phyloP scores from a whole-genome alignment of 768 basidiomycete species.

The Boletus tomentosulus region DNA sequence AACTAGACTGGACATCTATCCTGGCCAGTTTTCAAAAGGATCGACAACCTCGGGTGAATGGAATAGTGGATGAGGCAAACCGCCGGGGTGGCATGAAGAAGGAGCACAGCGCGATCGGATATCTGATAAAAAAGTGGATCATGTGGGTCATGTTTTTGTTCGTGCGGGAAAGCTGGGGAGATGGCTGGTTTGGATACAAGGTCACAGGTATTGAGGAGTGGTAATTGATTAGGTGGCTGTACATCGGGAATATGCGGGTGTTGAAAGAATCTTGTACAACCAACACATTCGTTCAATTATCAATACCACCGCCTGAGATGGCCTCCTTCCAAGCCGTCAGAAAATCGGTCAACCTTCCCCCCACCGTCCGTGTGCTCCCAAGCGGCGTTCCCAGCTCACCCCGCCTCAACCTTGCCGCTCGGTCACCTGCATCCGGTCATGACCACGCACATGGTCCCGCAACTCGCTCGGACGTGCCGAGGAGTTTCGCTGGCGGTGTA shows the following conservation, averaged over 20 bases:
- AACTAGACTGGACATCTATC: constrained; percentile 11
- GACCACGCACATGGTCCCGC: constrained; percentile 52
- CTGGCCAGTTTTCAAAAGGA: constrained; percentile 23
- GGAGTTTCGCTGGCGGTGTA: constrained; percentile 58
- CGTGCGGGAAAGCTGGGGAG: constrained; percentile 25
- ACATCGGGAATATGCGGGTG: constrained; percentile 38
- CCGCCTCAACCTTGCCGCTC: constrained; percentile 67
- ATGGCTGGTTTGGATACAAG: constrained; percentile 28
- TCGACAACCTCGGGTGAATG: constrained; percentile 23
- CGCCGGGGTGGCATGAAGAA: constrained; percentile 23
- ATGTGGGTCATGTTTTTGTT: constrained; percentile 23
- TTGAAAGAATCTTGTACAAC: constrained; percentile 1
- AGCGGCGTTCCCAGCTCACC: constrained; percentile 78
- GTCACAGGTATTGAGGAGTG: constrained; percentile 27
- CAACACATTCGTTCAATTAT: neutral
- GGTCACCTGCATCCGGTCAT: constrained; percentile 56
- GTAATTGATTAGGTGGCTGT: constrained; percentile 21
- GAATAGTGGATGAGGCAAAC: constrained; percentile 27
- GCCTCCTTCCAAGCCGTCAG: constrained; percentile 69
- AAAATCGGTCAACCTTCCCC: constrained; percentile 78
- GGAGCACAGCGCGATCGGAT: constrained; percentile 13
- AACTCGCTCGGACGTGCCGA: constrained; percentile 59
- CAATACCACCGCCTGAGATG: constrained; percentile 35
- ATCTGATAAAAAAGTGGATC: constrained; percentile 23
- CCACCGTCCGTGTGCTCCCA: constrained; percentile 75